phyloP scores from a whole-genome alignment of 805 yeast species.

The Grigorovia transvaalensis region DNA sequence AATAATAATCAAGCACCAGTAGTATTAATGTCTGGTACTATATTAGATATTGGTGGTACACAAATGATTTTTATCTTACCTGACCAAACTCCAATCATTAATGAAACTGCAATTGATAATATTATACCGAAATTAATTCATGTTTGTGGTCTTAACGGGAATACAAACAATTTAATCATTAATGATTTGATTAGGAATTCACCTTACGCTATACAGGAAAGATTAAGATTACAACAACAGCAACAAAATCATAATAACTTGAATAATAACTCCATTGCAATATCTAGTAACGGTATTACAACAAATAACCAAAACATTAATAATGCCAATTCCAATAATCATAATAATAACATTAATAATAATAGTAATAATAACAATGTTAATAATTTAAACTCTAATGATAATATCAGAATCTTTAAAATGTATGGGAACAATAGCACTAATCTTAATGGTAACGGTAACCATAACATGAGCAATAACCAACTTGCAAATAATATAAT shows the following conservation, averaged over 20 bases:
- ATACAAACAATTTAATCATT: conserved; percentile 14
- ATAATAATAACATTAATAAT: conserved; percentile 7
- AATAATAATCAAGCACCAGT: conserved; percentile 28
- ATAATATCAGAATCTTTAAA: conserved; percentile 24
- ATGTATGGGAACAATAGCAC: conserved; percentile 18
- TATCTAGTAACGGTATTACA: neutral
- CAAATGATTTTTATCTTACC: conserved; percentile 99
- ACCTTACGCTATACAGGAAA: conserved; percentile 8
- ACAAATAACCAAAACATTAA: conserved; percentile 9
- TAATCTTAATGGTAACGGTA: neutral
- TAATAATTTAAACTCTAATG: conserved; percentile 6
- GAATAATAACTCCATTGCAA: conserved; percentile 3
- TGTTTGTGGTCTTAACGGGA: conserved; percentile 14
- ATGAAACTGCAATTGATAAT: conserved; percentile 29
- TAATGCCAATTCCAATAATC: conserved; percentile 2
- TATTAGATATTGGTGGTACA: conserved; percentile 90
- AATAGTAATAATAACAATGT: conserved; percentile 3
- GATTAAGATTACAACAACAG: conserved; percentile 1
- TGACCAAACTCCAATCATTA: conserved; percentile 66
- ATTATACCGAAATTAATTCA: conserved; percentile 26
- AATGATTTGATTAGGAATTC: conserved; percentile 19
- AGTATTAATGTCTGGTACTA: conserved; percentile 73
- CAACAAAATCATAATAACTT: conserved; percentile 1
- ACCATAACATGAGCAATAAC: neutral
- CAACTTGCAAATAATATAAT: conserved; percentile 2